These are phyloP conservation scores for Kappamyces sp. DNA, from an alignment of 192 early-diverging fungal genomes.

Conservation along the genomic window DNA sequence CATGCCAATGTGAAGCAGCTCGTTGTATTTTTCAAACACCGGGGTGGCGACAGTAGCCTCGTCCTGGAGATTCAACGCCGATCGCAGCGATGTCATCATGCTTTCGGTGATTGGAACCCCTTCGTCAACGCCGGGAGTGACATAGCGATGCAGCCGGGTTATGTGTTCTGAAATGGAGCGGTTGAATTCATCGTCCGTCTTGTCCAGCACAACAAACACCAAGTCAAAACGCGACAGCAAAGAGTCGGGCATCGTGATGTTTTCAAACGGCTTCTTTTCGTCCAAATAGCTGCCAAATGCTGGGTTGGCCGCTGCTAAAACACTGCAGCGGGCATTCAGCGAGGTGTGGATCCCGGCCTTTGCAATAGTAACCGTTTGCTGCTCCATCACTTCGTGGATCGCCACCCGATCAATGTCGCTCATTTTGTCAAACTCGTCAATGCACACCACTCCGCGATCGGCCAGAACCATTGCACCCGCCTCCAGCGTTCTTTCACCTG, in stretches of 20 bases:
- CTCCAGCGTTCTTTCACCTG: conserved; percentile 84
- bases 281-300: conserved; percentile 69
- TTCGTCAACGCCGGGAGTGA: conserved; percentile 76
- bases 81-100: conserved; percentile 28
- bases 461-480: conserved; percentile 99
- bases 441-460: conserved; percentile 95
- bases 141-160: conserved; percentile 88
- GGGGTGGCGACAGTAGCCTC: conserved; percentile 49
- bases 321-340: conserved; percentile 92
- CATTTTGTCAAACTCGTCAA: conserved; percentile 99
- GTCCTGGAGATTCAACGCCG: conserved; percentile 12
- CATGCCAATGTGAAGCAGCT: conserved; percentile 72
- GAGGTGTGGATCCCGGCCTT: conserved; percentile 99
- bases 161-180: conserved; percentile 88
- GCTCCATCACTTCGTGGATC: conserved; percentile 99
- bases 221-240: conserved; percentile 96
- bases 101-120: conserved; percentile 49
- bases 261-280: conserved; percentile 79
- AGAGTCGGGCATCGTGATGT: conserved; percentile 94
- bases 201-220: conserved; percentile 92
- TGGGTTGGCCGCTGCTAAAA: conserved; percentile 97
- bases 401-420: conserved; percentile 93
- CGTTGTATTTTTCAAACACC: conserved; percentile 86
- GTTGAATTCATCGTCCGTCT: conserved; percentile 80
- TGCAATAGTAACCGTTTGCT: conserved; percentile 93